Evolutionary conservation across 2,329 filamentous ascomycete genomes (phyloP).

Genomic region (Pseudogymnoascus sp.): DNA sequence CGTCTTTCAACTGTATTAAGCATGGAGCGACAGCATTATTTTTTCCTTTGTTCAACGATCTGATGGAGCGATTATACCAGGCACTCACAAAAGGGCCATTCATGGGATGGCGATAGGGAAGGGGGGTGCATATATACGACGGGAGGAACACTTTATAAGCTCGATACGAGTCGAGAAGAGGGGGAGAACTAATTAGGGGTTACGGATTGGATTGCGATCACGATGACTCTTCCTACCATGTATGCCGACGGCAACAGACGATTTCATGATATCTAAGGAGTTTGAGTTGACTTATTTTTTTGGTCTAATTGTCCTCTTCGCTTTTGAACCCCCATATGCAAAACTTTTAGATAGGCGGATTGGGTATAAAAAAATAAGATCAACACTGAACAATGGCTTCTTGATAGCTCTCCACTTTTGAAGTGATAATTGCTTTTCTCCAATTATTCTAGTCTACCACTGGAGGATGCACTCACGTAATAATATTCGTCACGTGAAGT

Average conservation of each 20-base stretch:
- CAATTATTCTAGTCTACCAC: not conserved
- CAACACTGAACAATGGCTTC: not conserved
- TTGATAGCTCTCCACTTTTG: not conserved
- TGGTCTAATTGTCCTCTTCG: not conserved
- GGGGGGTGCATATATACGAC: conserved; percentile 3
- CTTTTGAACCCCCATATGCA: not conserved
- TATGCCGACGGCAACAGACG: not conserved
- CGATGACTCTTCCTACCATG: not conserved
- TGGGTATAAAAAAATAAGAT: not conserved
- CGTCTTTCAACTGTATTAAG: conserved; percentile 6
- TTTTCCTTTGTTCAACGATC: conserved; percentile 9
- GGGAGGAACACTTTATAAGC: not conserved
- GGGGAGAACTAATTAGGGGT: conserved; percentile 1
- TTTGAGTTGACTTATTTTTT: conserved; percentile 2
- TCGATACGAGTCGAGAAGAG: not conserved
- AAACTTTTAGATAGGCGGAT: not conserved
- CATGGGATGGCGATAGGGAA: conserved; percentile 6
- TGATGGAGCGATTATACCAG: conserved; percentile 8
- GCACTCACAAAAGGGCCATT: conserved; percentile 9
- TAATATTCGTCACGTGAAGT: not conserved
- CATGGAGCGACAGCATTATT: conserved; percentile 8
- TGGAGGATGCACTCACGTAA: not conserved
- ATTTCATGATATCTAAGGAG: conserved; percentile 4
- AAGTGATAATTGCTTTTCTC: conserved; percentile 6
- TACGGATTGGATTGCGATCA: conserved; percentile 6